Evolutionary conservation across 441 rosid species (phyloP).

Genomic region (Bruguiera hainesii): DNA sequence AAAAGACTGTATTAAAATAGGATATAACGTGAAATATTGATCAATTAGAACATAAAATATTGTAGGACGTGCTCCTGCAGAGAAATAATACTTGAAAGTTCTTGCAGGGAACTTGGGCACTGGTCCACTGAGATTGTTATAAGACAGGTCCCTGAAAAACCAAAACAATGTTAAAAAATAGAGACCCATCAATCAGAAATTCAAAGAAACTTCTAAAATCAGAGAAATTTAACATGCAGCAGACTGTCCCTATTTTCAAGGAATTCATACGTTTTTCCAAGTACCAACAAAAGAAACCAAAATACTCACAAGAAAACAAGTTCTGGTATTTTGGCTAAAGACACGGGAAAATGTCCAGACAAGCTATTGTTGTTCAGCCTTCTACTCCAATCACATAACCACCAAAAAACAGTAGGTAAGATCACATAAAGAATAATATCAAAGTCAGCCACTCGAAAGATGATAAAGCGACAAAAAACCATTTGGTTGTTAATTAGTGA

Average conservation of each 20-base stretch:
- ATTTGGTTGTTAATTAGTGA: neutral
- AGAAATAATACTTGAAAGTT: conserved; percentile 62
- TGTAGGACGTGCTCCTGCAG: conserved; percentile 10
- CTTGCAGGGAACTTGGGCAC: conserved; percentile 67
- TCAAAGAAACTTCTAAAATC: conserved; percentile 7
- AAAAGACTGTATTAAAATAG: conserved; percentile 9
- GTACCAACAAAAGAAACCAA: conserved; percentile 18
- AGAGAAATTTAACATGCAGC: conserved; percentile 7
- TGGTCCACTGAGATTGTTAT: conserved; percentile 78
- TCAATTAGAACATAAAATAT: conserved; percentile 1
- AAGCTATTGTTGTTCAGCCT: conserved; percentile 94
- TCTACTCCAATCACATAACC: conserved; percentile 54
- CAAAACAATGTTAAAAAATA: conserved; percentile 14
- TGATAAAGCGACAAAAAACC: neutral
- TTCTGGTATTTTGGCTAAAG: conserved; percentile 63
- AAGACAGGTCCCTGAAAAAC: conserved; percentile 77
- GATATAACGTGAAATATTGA: conserved; percentile 1
- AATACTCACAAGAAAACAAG: conserved; percentile 84
- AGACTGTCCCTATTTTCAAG: conserved; percentile 16
- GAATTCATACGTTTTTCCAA: conserved; percentile 5
- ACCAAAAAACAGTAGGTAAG: conserved; percentile 26
- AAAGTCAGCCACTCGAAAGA: neutral
- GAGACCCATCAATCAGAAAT: conserved; percentile 6
- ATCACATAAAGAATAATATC: conserved; percentile 14
- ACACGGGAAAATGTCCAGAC: conserved; percentile 74